phyloP scores from a whole-genome alignment of 2,329 filamentous ascomycete genomes.

The Ophiostoma perfectum region DNA sequence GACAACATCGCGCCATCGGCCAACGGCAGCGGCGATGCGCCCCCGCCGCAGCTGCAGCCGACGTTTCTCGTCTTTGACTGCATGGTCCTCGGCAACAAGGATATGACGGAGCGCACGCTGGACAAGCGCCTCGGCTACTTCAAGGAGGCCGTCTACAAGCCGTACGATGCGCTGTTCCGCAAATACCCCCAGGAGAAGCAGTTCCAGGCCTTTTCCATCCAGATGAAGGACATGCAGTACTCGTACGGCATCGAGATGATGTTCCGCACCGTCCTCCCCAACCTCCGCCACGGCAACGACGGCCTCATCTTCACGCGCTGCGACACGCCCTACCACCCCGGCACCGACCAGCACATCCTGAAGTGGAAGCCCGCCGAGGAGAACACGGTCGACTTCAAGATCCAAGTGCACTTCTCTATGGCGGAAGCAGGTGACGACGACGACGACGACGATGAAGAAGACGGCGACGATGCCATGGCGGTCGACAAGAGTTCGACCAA shows the following conservation, averaged over 20 bases:
- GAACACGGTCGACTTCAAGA: constrained; percentile 88
- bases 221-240: constrained; percentile 85
- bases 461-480: constrained; percentile 50
- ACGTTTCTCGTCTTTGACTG: constrained; percentile 94
- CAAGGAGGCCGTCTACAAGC: constrained; percentile 67
- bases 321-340: constrained; percentile 76
- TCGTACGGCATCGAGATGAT: constrained; percentile 87
- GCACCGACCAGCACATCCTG: constrained; percentile 87
- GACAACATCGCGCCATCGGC: constrained; percentile 54
- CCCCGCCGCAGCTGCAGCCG: constrained; percentile 48
- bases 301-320: constrained; percentile 97
- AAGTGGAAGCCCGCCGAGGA: constrained; percentile 97
- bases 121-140: constrained; percentile 89
- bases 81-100: constrained; percentile 70
- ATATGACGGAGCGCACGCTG: constrained; percentile 70
- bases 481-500: neutral
- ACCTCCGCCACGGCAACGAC: constrained; percentile 86
- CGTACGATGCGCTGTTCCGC: constrained; percentile 59
- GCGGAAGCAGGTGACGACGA: constrained; percentile 53
- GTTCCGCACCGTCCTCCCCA: constrained; percentile 80
- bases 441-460: constrained; percentile 51
- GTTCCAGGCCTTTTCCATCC: constrained; percentile 71
- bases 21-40: constrained; percentile 33
- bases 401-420: constrained; percentile 65
- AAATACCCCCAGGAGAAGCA: constrained; percentile 63